Conservation (phyloP, 805 yeast genomes). For the Saccharomycopsis sp. region DNA sequence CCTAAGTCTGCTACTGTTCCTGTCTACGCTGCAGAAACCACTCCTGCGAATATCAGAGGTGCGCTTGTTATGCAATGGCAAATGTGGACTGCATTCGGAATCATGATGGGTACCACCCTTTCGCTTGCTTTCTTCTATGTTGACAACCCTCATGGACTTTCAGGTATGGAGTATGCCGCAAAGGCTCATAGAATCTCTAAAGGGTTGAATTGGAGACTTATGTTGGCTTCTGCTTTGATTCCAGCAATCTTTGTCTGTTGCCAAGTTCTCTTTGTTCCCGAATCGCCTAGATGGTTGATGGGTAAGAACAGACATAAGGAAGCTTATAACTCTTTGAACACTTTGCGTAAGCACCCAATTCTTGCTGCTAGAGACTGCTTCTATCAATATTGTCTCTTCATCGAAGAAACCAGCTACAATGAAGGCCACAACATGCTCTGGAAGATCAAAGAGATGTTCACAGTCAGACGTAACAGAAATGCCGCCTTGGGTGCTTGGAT, state of each 20-base stretch:
- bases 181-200: conserved; percentile 7
- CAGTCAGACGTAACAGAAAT: conserved; percentile 74
- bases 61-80: conserved; percentile 71
- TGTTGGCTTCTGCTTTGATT: conserved; percentile 60
- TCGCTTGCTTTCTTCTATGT: conserved; percentile 57
- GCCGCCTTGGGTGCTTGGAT: conserved; percentile 76
- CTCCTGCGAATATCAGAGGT: conserved; percentile 59
- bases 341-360: conserved; percentile 44
- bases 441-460: conserved; percentile 52
- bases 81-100: conserved; percentile 68
- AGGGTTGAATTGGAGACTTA: conserved; percentile 60
- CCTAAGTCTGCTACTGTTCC: conserved; percentile 74
- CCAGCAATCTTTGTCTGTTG: conserved; percentile 55
- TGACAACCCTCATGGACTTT: conserved; percentile 28
- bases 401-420: conserved; percentile 49
- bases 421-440: conserved; percentile 28
- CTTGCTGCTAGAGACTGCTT: conserved; percentile 67
- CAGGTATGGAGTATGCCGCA: conserved; percentile 23
- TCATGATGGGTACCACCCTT: conserved; percentile 63
- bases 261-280: conserved; percentile 65
- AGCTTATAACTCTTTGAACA: conserved; percentile 44
- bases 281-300: conserved; percentile 74
- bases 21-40: conserved; percentile 60
- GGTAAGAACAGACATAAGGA: conserved; percentile 58
- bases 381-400: conserved; percentile 57